Percentiles rank a stretch among this genome's conserved stretches.
Evolutionary conservation across 2,329 filamentous ascomycete species (phyloP).

Genomic region (Fusarium albosuccineum): DNA sequence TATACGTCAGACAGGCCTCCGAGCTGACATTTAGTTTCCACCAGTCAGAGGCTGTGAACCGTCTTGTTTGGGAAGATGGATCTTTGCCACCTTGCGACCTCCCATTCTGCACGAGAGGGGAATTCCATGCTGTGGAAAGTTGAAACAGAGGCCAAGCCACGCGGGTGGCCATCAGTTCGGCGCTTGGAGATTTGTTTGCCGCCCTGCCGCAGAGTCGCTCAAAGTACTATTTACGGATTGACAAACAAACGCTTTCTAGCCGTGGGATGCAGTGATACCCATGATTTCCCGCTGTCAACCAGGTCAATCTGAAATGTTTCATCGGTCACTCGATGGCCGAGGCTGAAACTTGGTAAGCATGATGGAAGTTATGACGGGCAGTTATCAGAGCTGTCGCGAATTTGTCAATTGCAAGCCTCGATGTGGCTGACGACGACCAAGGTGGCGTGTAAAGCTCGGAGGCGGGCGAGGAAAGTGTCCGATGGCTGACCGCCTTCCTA

Average conservation of each 20-base stretch:
- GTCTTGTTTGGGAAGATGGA: slow-evolving; percentile 30
- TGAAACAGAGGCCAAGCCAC: slow-evolving; percentile 32
- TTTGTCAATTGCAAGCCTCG: not conserved
- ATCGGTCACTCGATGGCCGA: not conserved
- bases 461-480: slow-evolving; percentile 31
- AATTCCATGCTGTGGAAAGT: slow-evolving; percentile 25
- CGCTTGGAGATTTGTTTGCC: slow-evolving; percentile 4
- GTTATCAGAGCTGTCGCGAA: no score
- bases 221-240: not conserved
- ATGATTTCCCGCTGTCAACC: not conserved
- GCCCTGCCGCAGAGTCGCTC: slow-evolving; percentile 1
- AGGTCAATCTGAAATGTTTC: slow-evolving; percentile 1
- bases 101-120: slow-evolving; percentile 8
- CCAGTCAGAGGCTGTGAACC: slow-evolving; percentile 41
- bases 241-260: not conserved
- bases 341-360: not conserved
- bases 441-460: slow-evolving; percentile 5
- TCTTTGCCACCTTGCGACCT: slow-evolving; percentile 34
- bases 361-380: no score
- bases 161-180: slow-evolving; percentile 8
- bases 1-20: slow-evolving; percentile 33
- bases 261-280: not conserved
- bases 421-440: not conserved
- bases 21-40: slow-evolving; percentile 18
- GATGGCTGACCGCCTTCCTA: slow-evolving; percentile 42